These are phyloP conservation scores for Talaromyces islandicus DNA, from an alignment of 2,329 filamentous ascomycete species.

Conservation along the genomic window DNA sequence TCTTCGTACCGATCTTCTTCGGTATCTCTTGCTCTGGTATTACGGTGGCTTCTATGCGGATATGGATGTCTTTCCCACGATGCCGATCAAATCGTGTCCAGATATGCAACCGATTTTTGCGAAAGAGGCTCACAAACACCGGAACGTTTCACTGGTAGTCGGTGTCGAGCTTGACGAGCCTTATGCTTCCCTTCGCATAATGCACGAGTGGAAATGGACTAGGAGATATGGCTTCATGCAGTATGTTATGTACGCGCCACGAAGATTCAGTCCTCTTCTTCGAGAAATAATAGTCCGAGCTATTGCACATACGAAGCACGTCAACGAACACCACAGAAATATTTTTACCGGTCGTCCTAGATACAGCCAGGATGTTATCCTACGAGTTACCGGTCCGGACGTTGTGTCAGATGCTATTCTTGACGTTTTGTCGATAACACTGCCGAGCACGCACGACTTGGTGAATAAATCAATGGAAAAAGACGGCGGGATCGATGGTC, in stretches of 20 bases:
- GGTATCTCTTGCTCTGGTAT: slow-evolving; percentile 31
- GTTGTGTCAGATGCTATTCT: slow-evolving; percentile 29
- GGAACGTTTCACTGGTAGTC: slow-evolving; percentile 26
- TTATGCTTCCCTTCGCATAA: slow-evolving; percentile 23
- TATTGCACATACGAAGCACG: slow-evolving; percentile 24
- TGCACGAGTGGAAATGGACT: slow-evolving; percentile 29
- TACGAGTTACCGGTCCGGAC: slow-evolving; percentile 28
- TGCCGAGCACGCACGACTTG: slow-evolving; percentile 21
- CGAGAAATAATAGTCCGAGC: slow-evolving; percentile 25
- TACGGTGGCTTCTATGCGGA: slow-evolving; percentile 32
- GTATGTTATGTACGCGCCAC: slow-evolving; percentile 30
- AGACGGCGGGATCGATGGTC: slow-evolving; percentile 18
- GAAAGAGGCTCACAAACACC: neutral
- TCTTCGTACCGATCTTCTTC: slow-evolving; percentile 45
- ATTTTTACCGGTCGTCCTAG: slow-evolving; percentile 11
- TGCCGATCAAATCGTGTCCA: slow-evolving; percentile 23
- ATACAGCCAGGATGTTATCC: slow-evolving; percentile 22
- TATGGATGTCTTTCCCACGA: slow-evolving; percentile 24
- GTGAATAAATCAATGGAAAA: slow-evolving; percentile 18
- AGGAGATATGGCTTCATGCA: slow-evolving; percentile 29
- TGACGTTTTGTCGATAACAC: slow-evolving; percentile 22
- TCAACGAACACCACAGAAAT: slow-evolving; percentile 13
- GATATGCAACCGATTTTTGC: slow-evolving; percentile 13
- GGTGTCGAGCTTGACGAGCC: slow-evolving; percentile 33
- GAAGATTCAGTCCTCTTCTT: slow-evolving; percentile 28